A percentile compares a stretch with the other conserved stretches of the same genome.
These are phyloP conservation scores for Ambrosia artemisiifolia DNA, from an alignment of 129 eudicot genomes.

Conservation along the genomic window DNA sequence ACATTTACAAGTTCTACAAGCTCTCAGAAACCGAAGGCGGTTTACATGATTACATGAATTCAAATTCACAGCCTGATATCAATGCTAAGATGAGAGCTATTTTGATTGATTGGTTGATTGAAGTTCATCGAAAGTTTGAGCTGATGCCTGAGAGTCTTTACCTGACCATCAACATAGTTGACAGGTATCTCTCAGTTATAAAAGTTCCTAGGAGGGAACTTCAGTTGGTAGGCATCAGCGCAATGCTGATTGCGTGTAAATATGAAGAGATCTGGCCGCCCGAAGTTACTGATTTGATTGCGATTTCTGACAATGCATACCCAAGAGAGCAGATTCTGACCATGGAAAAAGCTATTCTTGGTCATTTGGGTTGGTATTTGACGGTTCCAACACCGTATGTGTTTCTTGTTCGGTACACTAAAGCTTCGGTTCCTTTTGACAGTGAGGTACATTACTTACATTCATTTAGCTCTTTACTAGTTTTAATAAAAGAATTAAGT, in stretches of 20 bases:
- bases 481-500: neutral
- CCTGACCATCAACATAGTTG: constrained; percentile 69
- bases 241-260: constrained; percentile 85
- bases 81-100: constrained; percentile 77
- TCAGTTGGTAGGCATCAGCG: constrained; percentile 76
- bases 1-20: constrained; percentile 79
- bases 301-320: constrained; percentile 75
- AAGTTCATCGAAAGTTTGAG: constrained; percentile 82
- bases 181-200: constrained; percentile 60
- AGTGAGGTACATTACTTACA: constrained; percentile 38
- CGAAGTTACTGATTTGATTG: constrained; percentile 73
- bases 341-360: constrained; percentile 84
- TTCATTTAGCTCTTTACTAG: neutral
- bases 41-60: constrained; percentile 59
- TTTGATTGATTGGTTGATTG: constrained; percentile 80
- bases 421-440: constrained; percentile 72
- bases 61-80: constrained; percentile 52
- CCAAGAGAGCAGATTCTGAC: constrained; percentile 55
- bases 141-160: constrained; percentile 74
- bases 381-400: constrained; percentile 96
- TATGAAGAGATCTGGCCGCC: constrained; percentile 99
- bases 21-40: constrained; percentile 63
- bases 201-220: constrained; percentile 67
- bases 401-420: constrained; percentile 66
- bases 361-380: constrained; percentile 71